Evolutionary conservation across 2,329 filamentous ascomycete species (phyloP).

Genomic region (Thelonectria rubi): DNA sequence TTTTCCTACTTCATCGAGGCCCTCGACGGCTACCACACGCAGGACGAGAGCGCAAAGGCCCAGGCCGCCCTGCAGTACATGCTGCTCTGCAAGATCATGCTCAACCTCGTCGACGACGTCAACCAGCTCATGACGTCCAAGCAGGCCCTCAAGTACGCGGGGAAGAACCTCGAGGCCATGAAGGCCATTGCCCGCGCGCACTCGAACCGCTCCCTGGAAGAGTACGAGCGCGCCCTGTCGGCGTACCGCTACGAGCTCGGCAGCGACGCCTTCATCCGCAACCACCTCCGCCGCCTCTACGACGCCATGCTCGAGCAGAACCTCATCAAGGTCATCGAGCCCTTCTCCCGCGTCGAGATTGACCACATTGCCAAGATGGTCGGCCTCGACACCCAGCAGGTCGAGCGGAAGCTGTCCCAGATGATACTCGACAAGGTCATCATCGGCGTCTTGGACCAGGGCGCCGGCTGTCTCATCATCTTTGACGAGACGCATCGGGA

Average conservation of each 20-base stretch:
- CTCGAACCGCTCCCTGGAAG: conserved; percentile 92
- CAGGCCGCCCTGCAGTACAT: conserved; percentile 99
- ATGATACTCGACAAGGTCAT: conserved; percentile 99
- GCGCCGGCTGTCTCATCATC: conserved; percentile 95
- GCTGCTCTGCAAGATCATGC: conserved; percentile 99
- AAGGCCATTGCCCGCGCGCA: conserved; percentile 97
- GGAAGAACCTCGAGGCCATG: conserved; percentile 97
- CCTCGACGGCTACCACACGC: conserved; percentile 93
- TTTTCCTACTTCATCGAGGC: conserved; percentile 99
- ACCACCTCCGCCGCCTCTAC: conserved; percentile 93
- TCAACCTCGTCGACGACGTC: conserved; percentile 96
- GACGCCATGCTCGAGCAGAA: conserved; percentile 99
- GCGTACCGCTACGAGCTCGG: conserved; percentile 94
- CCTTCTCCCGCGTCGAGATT: conserved; percentile 96
- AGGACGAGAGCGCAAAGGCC: conserved; percentile 88
- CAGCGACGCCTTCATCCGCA: conserved; percentile 94
- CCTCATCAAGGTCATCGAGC: conserved; percentile 99
- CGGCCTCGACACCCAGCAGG: conserved; percentile 92
- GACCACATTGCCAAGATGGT: conserved; percentile 98
- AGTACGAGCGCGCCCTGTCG: conserved; percentile 93
- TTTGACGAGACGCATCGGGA: conserved; percentile 95
- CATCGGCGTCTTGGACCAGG: conserved; percentile 95
- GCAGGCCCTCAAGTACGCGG: conserved; percentile 95
- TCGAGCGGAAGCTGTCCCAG: conserved; percentile 97
- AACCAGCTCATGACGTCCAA: conserved; percentile 94